A percentile compares a stretch with the other conserved stretches of the same genome.
Conservation (phyloP, 371 early-diverging fungal species). For the Apophysomyces elegans region DNA sequence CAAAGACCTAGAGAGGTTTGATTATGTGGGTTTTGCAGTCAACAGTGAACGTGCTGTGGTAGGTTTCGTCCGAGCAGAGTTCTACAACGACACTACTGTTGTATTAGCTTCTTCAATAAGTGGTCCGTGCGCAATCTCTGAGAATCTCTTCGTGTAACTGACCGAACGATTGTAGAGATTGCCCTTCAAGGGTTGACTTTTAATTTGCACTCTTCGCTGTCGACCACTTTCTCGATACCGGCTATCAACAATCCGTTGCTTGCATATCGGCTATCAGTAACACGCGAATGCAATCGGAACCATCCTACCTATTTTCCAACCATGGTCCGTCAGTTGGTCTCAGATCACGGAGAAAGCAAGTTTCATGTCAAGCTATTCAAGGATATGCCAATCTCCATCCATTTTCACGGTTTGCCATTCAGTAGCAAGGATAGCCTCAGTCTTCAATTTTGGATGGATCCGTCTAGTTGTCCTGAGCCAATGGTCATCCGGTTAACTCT, state of each 20-base stretch:
- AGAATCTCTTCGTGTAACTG: background rate
- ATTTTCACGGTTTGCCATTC: conserved; percentile 30
- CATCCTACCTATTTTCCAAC: conserved; percentile 23
- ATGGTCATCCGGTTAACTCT: conserved; percentile 40
- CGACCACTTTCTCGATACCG: conserved; percentile 39
- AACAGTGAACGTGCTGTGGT: conserved; percentile 18
- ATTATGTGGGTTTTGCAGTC: conserved; percentile 38
- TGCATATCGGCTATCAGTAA: conserved; percentile 38
- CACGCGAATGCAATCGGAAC: background rate
- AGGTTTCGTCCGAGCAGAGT: conserved; percentile 45
- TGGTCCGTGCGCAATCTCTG: background rate
- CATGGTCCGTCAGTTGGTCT: conserved; percentile 57
- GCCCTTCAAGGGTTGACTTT: conserved; percentile 12
- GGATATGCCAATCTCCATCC: conserved; percentile 17
- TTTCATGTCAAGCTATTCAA: conserved; percentile 12
- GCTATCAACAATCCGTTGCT: conserved; percentile 46
- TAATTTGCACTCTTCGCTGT: conserved; percentile 25
- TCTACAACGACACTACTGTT: conserved; percentile 20
- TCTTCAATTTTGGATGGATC: conserved; percentile 60
- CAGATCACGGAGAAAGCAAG: conserved; percentile 54
- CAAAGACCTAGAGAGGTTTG: conserved; percentile 7
- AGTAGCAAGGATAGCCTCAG: conserved; percentile 45
- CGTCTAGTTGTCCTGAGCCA: conserved; percentile 39
- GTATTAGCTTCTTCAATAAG: background rate
- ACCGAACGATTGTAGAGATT: background rate